These are phyloP conservation scores for Oxytropis ochrocephala DNA, from an alignment of 306 rosid genomes.

Conservation along the genomic window DNA sequence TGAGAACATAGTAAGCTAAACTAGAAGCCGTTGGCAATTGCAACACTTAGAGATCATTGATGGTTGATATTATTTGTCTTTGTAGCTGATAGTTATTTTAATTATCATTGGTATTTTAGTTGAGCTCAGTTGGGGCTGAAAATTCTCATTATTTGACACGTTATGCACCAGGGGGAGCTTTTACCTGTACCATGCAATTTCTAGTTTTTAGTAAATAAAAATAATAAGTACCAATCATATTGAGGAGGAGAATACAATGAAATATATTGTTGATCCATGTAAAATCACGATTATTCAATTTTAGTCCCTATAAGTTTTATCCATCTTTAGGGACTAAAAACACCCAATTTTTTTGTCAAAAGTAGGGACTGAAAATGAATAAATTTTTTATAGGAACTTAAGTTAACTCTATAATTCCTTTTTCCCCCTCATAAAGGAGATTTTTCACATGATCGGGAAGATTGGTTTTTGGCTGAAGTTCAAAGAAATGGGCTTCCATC, in stretches of 20 bases:
- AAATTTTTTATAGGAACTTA: no score
- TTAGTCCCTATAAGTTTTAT: no score
- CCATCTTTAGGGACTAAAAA: no score
- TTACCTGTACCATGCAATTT: neutral
- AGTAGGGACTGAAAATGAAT: no score
- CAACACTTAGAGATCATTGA: neutral
- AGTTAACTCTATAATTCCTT: no score
- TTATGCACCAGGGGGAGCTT: neutral
- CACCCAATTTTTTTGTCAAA: no score
- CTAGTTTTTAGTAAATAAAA: neutral
- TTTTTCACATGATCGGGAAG: neutral
- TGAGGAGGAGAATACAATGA: neutral
- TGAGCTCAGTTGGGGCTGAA: neutral
- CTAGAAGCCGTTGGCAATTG: neutral
- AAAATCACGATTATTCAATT: no score
- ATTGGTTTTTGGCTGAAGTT: neutral
- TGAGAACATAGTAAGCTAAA: neutral
- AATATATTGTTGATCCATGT: no score
- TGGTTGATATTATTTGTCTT: neutral
- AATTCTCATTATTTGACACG: neutral
- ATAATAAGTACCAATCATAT: neutral
- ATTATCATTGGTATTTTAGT: neutral
- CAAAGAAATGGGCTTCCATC: neutral
- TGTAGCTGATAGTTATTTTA: neutral
- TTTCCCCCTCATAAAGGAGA: neutral